Percentiles rank a stretch among this genome's conserved stretches.
Conservation (phyloP, 768 basidiomycete species). For the Rhizopogon vulgaris region DNA sequence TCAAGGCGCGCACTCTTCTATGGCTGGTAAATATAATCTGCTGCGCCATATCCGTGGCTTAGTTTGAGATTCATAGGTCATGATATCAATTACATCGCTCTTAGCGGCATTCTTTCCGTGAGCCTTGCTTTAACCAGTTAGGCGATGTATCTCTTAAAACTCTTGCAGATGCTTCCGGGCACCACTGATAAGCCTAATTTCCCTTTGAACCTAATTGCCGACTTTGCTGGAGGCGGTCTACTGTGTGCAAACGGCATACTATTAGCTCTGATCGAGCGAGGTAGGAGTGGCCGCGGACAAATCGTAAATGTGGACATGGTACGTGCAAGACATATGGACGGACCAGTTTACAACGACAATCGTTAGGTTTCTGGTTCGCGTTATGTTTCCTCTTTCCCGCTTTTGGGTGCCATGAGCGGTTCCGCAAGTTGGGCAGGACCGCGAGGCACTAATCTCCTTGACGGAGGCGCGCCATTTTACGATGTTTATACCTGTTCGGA, state of each 20-base stretch:
- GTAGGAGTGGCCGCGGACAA: conserved; percentile 62
- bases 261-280: conserved; percentile 66
- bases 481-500: conserved; percentile 67
- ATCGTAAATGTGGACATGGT: conserved; percentile 78
- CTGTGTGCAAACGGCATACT: conserved; percentile 69
- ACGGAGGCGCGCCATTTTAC: conserved; percentile 79
- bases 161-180: conserved; percentile 60
- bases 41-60: neutral
- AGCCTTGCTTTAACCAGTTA: conserved; percentile 11
- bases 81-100: conserved; percentile 79
- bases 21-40: conserved; percentile 53
- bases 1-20: conserved; percentile 61
- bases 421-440: conserved; percentile 33
- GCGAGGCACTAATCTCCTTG: conserved; percentile 57
- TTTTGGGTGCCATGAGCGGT: conserved; percentile 36
- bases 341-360: neutral
- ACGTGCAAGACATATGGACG: conserved; percentile 4
- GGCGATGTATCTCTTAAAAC: neutral
- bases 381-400: conserved; percentile 69
- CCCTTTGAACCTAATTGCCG: conserved; percentile 72
- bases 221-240: conserved; percentile 79
- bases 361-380: conserved; percentile 73
- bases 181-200: conserved; percentile 55
- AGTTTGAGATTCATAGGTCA: conserved; percentile 45
- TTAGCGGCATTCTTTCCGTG: conserved; percentile 71